Percentiles rank a stretch among this genome's conserved stretches.
These are phyloP conservation scores for Nymphaea thermarum DNA, from an alignment of 164 flowering plant genomes.

Conservation along the genomic window DNA sequence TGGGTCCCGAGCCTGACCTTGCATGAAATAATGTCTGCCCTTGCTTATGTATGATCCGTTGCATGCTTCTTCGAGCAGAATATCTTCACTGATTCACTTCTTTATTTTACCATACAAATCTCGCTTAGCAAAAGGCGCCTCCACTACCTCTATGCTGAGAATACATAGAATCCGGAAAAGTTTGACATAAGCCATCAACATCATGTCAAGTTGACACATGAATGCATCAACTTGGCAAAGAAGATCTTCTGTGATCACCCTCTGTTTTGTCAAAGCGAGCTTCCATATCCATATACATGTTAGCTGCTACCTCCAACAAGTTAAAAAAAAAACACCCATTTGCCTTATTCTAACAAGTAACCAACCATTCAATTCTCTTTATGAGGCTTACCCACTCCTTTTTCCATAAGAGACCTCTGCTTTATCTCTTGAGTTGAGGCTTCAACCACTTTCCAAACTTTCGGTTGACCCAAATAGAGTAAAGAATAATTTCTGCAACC, in stretches of 20 bases:
- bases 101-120: too few species aligned
- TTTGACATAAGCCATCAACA: background rate
- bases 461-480: background rate
- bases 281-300: background rate
- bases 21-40: too few species aligned
- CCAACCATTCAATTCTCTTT: background rate
- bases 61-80: too few species aligned
- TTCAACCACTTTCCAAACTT: background rate
- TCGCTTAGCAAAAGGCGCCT: too few species aligned
- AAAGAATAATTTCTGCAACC: background rate
- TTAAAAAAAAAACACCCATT: background rate
- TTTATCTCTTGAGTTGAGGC: background rate
- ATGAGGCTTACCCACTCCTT: background rate
- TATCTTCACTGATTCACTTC: too few species aligned
- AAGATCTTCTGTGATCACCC: background rate
- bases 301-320: background rate
- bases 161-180: background rate
- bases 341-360: background rate
- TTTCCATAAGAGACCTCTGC: too few species aligned
- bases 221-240: background rate
- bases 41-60: too few species aligned
- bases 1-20: too few species aligned
- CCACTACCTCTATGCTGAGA: too few species aligned
- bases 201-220: background rate
- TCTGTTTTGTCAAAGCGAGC: background rate